A percentile compares a stretch with the other conserved stretches of the same genome.
Conservation (phyloP, 768 basidiomycete genomes). For the Tulasnella sp. region DNA sequence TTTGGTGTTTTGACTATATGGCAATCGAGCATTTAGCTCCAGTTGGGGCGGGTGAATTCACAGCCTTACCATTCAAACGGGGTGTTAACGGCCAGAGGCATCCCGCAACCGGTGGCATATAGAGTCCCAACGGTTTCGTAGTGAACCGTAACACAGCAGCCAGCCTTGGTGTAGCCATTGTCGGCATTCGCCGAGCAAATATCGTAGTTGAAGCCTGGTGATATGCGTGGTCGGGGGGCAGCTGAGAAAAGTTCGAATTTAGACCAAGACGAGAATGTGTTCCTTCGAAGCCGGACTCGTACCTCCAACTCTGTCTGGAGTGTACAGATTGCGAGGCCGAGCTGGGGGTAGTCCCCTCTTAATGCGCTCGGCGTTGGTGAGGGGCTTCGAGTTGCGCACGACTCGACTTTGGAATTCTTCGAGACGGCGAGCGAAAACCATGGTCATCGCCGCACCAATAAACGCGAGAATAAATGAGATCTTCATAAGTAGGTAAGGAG, state of each 20-base stretch:
- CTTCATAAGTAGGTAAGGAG: background rate
- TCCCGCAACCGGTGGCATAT: background rate
- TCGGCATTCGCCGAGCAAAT: background rate
- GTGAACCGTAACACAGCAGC: background rate
- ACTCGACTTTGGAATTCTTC: background rate
- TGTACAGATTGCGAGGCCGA: background rate
- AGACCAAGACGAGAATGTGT: background rate
- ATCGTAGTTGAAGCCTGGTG: background rate
- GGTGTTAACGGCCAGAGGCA: background rate
- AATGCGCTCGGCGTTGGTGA: background rate
- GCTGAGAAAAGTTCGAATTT: background rate
- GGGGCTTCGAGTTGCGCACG: background rate
- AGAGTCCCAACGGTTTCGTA: background rate
- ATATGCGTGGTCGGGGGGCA: background rate
- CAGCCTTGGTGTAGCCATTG: background rate
- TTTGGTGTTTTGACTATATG: background rate
- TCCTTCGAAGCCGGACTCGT: background rate
- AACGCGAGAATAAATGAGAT: background rate
- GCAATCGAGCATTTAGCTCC: background rate
- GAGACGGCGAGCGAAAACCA: background rate
- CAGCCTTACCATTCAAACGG: background rate
- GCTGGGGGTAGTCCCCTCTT: background rate
- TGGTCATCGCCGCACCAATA: background rate
- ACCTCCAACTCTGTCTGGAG: background rate
- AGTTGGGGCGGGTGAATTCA: background rate